Evolutionary conservation across 1,284 basidiomycete species (phyloP), one percentile per base, ranked within the genome.

Genomic region (Melanopsichium pennsylvanicum): DNA sequence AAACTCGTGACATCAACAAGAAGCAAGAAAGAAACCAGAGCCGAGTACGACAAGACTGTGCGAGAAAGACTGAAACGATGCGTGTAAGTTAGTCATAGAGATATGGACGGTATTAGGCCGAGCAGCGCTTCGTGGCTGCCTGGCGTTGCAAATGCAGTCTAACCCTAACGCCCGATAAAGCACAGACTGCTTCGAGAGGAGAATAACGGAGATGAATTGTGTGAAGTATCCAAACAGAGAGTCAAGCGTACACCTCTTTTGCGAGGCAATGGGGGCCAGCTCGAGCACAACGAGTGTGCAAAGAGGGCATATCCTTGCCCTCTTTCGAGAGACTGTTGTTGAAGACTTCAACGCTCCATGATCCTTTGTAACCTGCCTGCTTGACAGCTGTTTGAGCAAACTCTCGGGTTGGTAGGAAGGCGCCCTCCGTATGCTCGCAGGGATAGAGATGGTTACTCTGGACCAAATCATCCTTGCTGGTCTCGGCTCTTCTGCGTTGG

Each of bases 331-430:
- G 49, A 31, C 63, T 75, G 38, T 76, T 76, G 58, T 82, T 81
- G 52, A 83, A 83, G 6, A 83, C 80, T 46, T 83, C 82, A 35
- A 82, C 49, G 23, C 75, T 79, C 76, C 82, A 81, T 3, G 78
- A 66, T 2, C 82, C 82, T 5, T 31, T 39, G 51, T 82, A 83
- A 5, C 82, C 80, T 1, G 79, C 78, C 35, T 56, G 27, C 23
- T 22, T 38, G 10, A 79, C 48, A 18, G 82, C 76, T 2, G 80
- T 73, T 10, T 67, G 58, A 3, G 81, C 74, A 51, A 82, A 81
- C 15, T 77, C 70, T 5, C 45, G 41, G 16, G 81, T 72, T 9
- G 82, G 82, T 22, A 83, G 47, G 64, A 82, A 83, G 2, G 76
- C 82, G 8, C 82, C 81, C 23, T 41, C 58, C 2, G 72, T 57